Percentiles rank a stretch among this genome's conserved stretches.
These are phyloP conservation scores for Chalciporus piperatus DNA, from an alignment of 768 basidiomycete species.

Conservation along the genomic window DNA sequence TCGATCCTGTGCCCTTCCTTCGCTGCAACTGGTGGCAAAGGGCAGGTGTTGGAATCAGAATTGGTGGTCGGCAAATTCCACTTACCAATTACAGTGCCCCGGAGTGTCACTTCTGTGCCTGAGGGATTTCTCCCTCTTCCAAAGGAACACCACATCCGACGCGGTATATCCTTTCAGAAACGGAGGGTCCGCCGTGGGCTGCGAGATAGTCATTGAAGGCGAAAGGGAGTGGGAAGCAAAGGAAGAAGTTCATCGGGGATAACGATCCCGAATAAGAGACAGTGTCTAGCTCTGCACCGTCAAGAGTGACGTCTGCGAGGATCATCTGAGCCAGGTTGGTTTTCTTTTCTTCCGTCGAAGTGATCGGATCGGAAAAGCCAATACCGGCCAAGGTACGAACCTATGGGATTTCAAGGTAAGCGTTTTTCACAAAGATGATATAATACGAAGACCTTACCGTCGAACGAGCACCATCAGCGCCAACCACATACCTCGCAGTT, in stretches of 20 bases:
- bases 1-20: slow-evolving; percentile 49
- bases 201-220: slow-evolving; percentile 21
- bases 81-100: too few species aligned
- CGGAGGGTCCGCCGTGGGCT: slow-evolving; percentile 1
- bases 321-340: slow-evolving; percentile 39
- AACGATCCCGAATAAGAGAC: slow-evolving; percentile 17
- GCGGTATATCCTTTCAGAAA: slow-evolving; percentile 33
- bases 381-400: slow-evolving; percentile 42
- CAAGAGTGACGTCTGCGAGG: slow-evolving; percentile 46
- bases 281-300: slow-evolving; percentile 1
- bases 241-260: slow-evolving; percentile 32
- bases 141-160: slow-evolving; percentile 40
- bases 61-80: too few species aligned
- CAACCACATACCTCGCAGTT: slow-evolving; percentile 45
- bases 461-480: slow-evolving; percentile 51
- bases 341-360: slow-evolving; percentile 18
- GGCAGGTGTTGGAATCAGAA: too few species aligned
- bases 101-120: too few species aligned
- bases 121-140: slow-evolving; percentile 34
- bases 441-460: slow-evolving; percentile 30
- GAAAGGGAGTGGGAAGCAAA: slow-evolving; percentile 37
- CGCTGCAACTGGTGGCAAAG: too few species aligned
- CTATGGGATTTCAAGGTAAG: slow-evolving; percentile 24
- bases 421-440: neutral
- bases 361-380: slow-evolving; percentile 43